Evolutionary conservation across 2,329 filamentous ascomycete species (phyloP).

Genomic region (Talaromyces sp.): DNA sequence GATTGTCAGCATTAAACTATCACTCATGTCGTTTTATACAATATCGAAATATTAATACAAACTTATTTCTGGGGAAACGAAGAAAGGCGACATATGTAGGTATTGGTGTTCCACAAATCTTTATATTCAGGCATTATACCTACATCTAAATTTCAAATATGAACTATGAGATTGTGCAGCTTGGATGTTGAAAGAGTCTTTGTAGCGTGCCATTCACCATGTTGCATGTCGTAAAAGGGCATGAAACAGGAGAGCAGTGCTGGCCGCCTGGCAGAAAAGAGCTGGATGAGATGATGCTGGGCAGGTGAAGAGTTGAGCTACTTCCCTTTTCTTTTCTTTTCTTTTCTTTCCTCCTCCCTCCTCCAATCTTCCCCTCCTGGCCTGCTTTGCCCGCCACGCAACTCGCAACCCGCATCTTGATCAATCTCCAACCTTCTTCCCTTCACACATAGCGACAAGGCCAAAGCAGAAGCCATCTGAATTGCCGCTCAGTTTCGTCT

Average conservation of each 20-base stretch:
- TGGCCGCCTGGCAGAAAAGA: background rate
- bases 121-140: background rate
- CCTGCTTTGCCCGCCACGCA: background rate
- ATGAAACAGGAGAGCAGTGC: background rate
- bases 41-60: background rate
- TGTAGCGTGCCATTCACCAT: background rate
- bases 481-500: background rate
- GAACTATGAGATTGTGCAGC: background rate
- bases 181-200: background rate
- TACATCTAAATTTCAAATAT: background rate
- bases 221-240: background rate
- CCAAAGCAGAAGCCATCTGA: background rate
- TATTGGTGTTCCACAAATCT: background rate
- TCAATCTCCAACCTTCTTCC: no score
- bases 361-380: background rate
- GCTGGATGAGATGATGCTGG: background rate
- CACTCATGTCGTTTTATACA: background rate
- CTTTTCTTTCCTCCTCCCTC: background rate
- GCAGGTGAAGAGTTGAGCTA: background rate
- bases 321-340: background rate
- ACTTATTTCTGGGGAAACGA: background rate
- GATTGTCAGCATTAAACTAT: background rate
- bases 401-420: background rate
- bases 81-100: background rate
- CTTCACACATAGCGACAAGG: background rate